A percentile compares a stretch with the other conserved stretches of the same genome.
These are phyloP conservation scores for Crithidia acanthocephali DNA, from an alignment of 208 protist species.

Conservation along the genomic window DNA sequence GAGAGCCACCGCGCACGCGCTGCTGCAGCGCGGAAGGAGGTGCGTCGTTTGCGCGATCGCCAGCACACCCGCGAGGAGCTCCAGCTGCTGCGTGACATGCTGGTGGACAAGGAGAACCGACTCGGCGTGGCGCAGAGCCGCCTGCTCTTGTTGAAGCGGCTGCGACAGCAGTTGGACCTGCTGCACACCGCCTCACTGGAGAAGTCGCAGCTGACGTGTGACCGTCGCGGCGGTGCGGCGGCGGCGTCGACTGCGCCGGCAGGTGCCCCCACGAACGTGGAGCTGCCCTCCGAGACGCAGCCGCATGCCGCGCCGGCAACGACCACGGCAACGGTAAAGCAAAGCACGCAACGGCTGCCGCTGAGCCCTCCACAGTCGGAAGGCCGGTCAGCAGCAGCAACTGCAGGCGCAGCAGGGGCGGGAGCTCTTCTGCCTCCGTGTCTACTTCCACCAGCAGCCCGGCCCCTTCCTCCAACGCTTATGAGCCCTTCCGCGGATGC, in stretches of 20 bases:
- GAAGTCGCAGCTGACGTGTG: conserved; percentile 13
- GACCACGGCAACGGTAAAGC: neutral
- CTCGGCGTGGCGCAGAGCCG: conserved; percentile 36
- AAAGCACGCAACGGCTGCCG: neutral
- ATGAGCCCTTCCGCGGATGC: neutral
- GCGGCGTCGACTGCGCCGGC: neutral
- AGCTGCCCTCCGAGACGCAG: too few relatives aligned
- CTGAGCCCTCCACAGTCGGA: neutral
- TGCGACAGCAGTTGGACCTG: conserved; percentile 45
- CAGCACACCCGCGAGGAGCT: conserved; percentile 58
- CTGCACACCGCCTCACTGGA: conserved; percentile 19
- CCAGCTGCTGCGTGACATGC: conserved; percentile 62
- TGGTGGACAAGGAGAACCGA: conserved; percentile 53
- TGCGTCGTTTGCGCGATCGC: conserved; percentile 37
- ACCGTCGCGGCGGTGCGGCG: neutral
- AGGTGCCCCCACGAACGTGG: neutral
- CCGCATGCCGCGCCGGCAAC: too few relatives aligned
- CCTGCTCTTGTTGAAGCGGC: conserved; percentile 37
- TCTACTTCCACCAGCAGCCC: neutral
- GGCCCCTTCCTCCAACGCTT: neutral
- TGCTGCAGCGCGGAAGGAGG: conserved; percentile 14
- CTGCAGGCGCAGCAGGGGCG: too few relatives aligned
- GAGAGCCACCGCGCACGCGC: conserved; percentile 29
- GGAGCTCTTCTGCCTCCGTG: neutral
- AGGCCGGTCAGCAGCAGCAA: neutral